Conservation (phyloP, 2,329 filamentous ascomycete species). For the Alternaria viburni region DNA sequence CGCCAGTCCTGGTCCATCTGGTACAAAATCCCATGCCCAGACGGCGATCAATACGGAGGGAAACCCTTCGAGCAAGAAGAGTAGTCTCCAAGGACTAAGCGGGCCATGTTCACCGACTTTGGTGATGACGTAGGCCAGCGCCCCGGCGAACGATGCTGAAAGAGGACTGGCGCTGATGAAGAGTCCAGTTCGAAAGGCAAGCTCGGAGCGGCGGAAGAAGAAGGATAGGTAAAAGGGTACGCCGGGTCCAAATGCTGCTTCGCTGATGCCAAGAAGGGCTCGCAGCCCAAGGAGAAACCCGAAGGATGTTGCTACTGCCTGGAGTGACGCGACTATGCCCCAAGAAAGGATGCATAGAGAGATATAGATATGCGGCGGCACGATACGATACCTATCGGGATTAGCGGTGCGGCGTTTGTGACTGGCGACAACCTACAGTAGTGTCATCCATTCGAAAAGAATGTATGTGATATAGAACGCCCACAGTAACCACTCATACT, state of each 20-base stretch:
- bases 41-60: constrained; percentile 78
- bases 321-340: constrained; percentile 79
- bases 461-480: constrained; percentile 70
- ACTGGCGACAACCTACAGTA: constrained; percentile 53
- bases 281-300: constrained; percentile 68
- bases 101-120: constrained; percentile 68
- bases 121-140: constrained; percentile 79
- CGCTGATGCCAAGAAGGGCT: constrained; percentile 61
- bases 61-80: constrained; percentile 86
- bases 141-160: constrained; percentile 73
- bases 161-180: constrained; percentile 78
- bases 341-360: constrained; percentile 73
- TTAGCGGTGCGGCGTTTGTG: not conserved
- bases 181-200: constrained; percentile 83
- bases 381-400: constrained; percentile 57
- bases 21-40: constrained; percentile 75
- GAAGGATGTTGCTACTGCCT: constrained; percentile 57
- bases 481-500: constrained; percentile 68
- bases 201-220: constrained; percentile 70
- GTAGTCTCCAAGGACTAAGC: constrained; percentile 82
- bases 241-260: constrained; percentile 68
- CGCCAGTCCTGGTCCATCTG: constrained; percentile 68
- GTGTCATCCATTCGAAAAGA: constrained; percentile 70
- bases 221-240: constrained; percentile 70
- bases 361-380: constrained; percentile 68